phyloP scores from a whole-genome alignment of 352 stramenopile species.

The Peronospora belbahrii region DNA sequence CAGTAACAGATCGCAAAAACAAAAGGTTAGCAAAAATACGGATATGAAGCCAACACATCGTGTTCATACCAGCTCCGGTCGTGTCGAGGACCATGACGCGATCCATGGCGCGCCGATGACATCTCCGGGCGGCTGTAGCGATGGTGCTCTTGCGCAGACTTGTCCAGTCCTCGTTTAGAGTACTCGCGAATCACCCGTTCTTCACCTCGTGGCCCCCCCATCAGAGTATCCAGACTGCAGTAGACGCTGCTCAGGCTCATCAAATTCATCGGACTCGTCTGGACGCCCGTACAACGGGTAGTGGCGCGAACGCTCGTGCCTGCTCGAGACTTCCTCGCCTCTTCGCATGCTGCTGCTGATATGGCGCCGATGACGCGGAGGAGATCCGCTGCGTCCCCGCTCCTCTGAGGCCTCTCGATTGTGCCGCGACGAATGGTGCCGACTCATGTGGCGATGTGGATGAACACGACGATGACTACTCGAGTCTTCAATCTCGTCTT shows the following conservation, averaged over 20 bases:
- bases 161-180: slow-evolving; percentile 13
- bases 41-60: not conserved
- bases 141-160: slow-evolving; percentile 18
- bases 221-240: slow-evolving; percentile 14
- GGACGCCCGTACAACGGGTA: slow-evolving; percentile 14
- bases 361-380: slow-evolving; percentile 14
- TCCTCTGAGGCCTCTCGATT: slow-evolving; percentile 17
- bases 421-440: slow-evolving; percentile 25
- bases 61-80: slow-evolving; percentile 25
- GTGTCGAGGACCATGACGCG: slow-evolving; percentile 18
- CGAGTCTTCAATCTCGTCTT: slow-evolving; percentile 19
- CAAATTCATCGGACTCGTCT: slow-evolving; percentile 15
- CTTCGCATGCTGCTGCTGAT: slow-evolving; percentile 21
- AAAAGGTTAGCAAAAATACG: slow-evolving; percentile 4
- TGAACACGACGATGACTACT: slow-evolving; percentile 14
- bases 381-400: slow-evolving; percentile 20
- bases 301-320: slow-evolving; percentile 17
- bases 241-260: slow-evolving; percentile 10
- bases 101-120: slow-evolving; percentile 17
- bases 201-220: slow-evolving; percentile 11
- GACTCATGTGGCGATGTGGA: slow-evolving; percentile 22
- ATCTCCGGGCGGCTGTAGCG: slow-evolving; percentile 23
- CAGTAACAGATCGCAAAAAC: not conserved
- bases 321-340: slow-evolving; percentile 13
- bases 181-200: slow-evolving; percentile 21